Evolutionary conservation across 345 rosid genomes (phyloP), one percentile per base, ranked within the genome.

Genomic region (Ceriops decandra): DNA sequence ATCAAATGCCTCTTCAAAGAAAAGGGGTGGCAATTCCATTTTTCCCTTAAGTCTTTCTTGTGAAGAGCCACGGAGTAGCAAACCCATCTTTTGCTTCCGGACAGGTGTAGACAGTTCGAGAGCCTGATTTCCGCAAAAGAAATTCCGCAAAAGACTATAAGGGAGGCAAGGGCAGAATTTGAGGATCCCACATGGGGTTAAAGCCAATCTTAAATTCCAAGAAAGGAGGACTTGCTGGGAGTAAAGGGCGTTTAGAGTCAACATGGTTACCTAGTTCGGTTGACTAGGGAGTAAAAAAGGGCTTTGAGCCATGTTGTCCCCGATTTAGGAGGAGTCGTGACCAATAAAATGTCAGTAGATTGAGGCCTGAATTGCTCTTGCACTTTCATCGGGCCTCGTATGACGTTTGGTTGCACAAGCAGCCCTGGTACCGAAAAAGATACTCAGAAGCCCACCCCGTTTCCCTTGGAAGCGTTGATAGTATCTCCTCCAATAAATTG

Each of bases 261-360:
- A 26, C 27, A 3, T 31, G 49, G 27, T 5, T 5, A 53, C 24
- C 24, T 52, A 9, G 22, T 20, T 22, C 56, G 56, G 22, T 52
- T 52, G 22, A 52, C 56, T 52, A 52, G 20, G 22, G 56, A 52
- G 56, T 20, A 52, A 20, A 52, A 20, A 22, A 52, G 24, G 22
- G 56, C 56, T 22, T n/a, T 35, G 26, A 38, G 53, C 63, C 62
- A 67, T 22, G 62, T 57, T 26, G 33, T 67, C 22, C 70, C 70
- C n/a, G 60, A 22, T 24, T 67, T 56, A 24, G 26, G 26, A 4
- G 53, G 53, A 19, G 6, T 0, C 33, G 21, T 21, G 20, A 59
- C 52, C 62, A 38, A 15, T 7, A 67, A 3, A 13, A 67, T 17
- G 24, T 54, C 59, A 1, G 67, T 16, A 17, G 56, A 5, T 52